A percentile compares a stretch with the other conserved stretches of the same genome.
phyloP scores from a whole-genome alignment of 345 rosid species.

The Hypericum perforatum region DNA sequence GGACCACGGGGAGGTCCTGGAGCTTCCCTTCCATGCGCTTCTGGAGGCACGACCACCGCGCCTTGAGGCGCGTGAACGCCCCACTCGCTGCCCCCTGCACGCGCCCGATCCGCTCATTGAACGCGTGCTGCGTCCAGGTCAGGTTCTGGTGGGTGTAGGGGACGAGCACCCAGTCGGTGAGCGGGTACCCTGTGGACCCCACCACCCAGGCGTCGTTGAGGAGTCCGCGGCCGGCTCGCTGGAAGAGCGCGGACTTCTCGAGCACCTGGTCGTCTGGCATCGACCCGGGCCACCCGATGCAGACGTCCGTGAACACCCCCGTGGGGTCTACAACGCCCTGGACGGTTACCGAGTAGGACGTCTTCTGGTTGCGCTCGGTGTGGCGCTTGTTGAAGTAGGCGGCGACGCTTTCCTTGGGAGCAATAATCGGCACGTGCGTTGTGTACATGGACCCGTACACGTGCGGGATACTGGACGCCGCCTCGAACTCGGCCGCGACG shows the following conservation, averaged over 20 bases:
- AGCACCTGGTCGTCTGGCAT: slow-evolving; percentile 65
- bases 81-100: slow-evolving; percentile 32
- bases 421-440: slow-evolving; percentile 68
- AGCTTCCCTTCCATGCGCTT: slow-evolving; percentile 74
- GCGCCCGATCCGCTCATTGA: slow-evolving; percentile 47
- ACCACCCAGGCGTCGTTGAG: slow-evolving; percentile 54
- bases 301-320: slow-evolving; percentile 66
- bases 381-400: slow-evolving; percentile 72
- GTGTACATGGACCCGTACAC: slow-evolving; percentile 80
- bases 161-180: slow-evolving; percentile 68
- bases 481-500: slow-evolving; percentile 37
- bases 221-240: slow-evolving; percentile 49
- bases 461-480: slow-evolving; percentile 41
- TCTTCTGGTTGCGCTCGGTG: slow-evolving; percentile 75
- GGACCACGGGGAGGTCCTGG: slow-evolving; percentile 65
- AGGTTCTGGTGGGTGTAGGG: slow-evolving; percentile 58
- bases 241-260: slow-evolving; percentile 53
- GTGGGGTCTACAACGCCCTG: slow-evolving; percentile 68
- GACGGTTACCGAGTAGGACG: slow-evolving; percentile 68
- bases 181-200: slow-evolving; percentile 51
- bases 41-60: slow-evolving; percentile 72
- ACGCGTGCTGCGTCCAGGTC: slow-evolving; percentile 77
- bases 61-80: slow-evolving; percentile 52
- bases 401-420: slow-evolving; percentile 61
- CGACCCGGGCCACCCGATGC: slow-evolving; percentile 85